These are phyloP conservation scores for Stagonosporopsis vannaccii DNA, from an alignment of 2,329 filamentous ascomycete species.

Conservation along the genomic window DNA sequence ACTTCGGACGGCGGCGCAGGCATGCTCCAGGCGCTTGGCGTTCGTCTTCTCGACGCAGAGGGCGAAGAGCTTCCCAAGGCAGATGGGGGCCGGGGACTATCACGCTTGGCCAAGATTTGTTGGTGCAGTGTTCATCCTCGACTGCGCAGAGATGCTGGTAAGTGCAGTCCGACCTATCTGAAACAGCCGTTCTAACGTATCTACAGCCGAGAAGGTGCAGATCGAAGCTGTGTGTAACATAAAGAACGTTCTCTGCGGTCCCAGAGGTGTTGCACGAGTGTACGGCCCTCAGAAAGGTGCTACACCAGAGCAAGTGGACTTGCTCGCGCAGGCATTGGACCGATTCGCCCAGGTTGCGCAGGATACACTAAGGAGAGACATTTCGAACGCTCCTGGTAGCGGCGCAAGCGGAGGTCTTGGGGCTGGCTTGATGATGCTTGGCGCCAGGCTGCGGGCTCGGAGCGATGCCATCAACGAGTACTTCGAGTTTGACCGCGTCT, in stretches of 20 bases:
- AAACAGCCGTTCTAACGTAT: constrained; percentile 7
- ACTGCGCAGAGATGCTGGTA: constrained; percentile 36
- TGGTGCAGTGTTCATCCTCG: constrained; percentile 51
- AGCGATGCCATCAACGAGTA: constrained; percentile 61
- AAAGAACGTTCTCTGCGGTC: constrained; percentile 60
- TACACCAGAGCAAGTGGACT: constrained; percentile 52
- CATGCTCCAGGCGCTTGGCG: constrained; percentile 63
- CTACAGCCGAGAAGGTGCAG: constrained; percentile 35
- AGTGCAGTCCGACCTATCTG: constrained; percentile 2
- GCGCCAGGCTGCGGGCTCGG: constrained; percentile 56
- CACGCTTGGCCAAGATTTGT: constrained; percentile 50
- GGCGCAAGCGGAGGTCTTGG: constrained; percentile 63
- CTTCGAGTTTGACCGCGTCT: constrained; percentile 56
- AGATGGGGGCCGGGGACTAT: constrained; percentile 52
- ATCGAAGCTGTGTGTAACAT: constrained; percentile 63
- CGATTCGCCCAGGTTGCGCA: constrained; percentile 50
- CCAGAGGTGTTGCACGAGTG: constrained; percentile 57
- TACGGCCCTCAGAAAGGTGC: constrained; percentile 63
- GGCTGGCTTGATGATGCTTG: constrained; percentile 59
- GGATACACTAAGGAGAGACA: constrained; percentile 45
- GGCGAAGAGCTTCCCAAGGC: constrained; percentile 51
- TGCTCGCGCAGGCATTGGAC: constrained; percentile 55
- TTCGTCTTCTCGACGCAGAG: constrained; percentile 51
- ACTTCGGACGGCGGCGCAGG: constrained; percentile 63
- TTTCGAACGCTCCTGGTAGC: constrained; percentile 54